Percentiles rank a stretch among this genome's conserved stretches.
Conservation (phyloP, 805 yeast genomes). For the Kuraishia borneana region DNA sequence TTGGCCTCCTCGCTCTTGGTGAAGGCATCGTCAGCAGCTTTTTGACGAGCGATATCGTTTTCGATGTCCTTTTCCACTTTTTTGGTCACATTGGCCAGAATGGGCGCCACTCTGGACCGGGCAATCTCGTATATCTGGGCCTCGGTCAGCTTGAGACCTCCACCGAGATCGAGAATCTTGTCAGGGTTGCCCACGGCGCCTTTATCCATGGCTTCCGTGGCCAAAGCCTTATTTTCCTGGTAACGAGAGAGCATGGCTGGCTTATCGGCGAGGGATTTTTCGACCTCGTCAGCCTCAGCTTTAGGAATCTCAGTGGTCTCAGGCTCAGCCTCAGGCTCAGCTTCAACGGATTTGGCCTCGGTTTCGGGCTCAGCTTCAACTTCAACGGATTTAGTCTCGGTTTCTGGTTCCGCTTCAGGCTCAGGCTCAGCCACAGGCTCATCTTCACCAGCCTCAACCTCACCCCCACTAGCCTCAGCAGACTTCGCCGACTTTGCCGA, state of each 20-base stretch:
- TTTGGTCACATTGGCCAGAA: slow-evolving; percentile 36
- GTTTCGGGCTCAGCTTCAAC: slow-evolving; percentile 1
- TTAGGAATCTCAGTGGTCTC: slow-evolving; percentile 4
- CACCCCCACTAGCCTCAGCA: neutral
- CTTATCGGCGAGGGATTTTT: slow-evolving; percentile 28
- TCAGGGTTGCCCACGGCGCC: slow-evolving; percentile 34
- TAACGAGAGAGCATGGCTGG: slow-evolving; percentile 38
- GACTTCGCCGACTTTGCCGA: too few species aligned
- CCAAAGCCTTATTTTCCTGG: slow-evolving; percentile 35
- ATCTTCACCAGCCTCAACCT: neutral
- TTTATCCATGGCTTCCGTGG: slow-evolving; percentile 32
- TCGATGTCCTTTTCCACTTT: slow-evolving; percentile 30
- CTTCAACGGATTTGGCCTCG: slow-evolving; percentile 1
- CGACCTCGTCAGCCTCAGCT: slow-evolving; percentile 23
- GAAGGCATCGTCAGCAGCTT: slow-evolving; percentile 19
- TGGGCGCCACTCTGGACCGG: slow-evolving; percentile 42
- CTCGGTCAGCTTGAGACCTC: slow-evolving; percentile 42
- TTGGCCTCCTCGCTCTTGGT: slow-evolving; percentile 15
- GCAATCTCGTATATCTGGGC: slow-evolving; percentile 46
- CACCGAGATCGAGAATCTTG: slow-evolving; percentile 38
- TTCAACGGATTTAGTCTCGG: slow-evolving; percentile 1
- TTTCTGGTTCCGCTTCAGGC: neutral
- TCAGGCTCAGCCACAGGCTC: neutral
- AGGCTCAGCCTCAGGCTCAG: slow-evolving; percentile 3
- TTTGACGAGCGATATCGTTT: slow-evolving; percentile 10